Conservation (phyloP, 176 grass and related monocot genomes). For the Rhynchospora breviuscula region DNA sequence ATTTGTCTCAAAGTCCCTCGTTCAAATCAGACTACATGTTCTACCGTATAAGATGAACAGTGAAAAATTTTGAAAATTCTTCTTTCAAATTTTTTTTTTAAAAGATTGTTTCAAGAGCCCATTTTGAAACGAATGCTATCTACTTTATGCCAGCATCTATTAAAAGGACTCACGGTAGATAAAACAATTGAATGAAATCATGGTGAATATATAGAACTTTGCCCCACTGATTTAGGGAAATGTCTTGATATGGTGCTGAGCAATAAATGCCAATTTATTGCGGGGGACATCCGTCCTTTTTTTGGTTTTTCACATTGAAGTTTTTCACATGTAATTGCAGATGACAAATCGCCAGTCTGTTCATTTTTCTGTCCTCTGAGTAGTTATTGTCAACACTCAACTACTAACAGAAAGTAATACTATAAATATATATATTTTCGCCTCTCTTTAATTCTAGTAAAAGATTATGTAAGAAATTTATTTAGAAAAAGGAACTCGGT, state of each 20-base stretch:
- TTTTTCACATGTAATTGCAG: background rate
- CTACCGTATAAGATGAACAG: background rate
- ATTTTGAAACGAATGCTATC: background rate
- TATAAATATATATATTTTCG: background rate
- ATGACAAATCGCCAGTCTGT: background rate
- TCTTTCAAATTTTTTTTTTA: background rate
- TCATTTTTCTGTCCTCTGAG: conserved; percentile 9
- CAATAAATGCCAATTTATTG: background rate
- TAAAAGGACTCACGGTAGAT: background rate
- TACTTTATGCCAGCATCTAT: background rate
- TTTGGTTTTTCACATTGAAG: background rate
- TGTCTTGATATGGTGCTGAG: background rate
- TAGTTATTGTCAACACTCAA: conserved; percentile 15
- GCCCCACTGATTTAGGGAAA: background rate
- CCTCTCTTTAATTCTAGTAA: background rate
- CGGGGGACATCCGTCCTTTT: background rate
- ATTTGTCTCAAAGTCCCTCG: background rate
- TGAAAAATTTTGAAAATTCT: background rate
- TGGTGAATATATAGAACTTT: background rate
- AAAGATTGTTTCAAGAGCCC: background rate
- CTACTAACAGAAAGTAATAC: background rate
- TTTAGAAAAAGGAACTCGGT: background rate
- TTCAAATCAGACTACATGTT: background rate
- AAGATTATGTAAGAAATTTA: background rate
- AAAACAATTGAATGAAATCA: background rate